Evolutionary conservation across 225 moss, liverwort and hornwort species (phyloP).

Genomic region (Anthoceros angustus): DNA sequence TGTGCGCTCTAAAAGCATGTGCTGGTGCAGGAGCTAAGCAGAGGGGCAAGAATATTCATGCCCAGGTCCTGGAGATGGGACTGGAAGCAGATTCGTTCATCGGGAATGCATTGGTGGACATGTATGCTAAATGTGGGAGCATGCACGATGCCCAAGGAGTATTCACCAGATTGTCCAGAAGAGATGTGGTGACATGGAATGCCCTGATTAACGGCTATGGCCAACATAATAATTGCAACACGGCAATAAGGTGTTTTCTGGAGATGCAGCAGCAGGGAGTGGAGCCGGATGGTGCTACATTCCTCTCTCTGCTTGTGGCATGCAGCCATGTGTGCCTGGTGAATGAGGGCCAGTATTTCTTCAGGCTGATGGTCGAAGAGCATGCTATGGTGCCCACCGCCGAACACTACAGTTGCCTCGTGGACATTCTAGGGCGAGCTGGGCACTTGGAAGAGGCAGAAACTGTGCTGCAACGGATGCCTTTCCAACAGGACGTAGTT

Average conservation of each 20-base stretch:
- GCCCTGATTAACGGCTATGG: background rate
- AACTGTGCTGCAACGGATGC: background rate
- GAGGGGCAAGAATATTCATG: background rate
- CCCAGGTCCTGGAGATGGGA: background rate
- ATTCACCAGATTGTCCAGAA: background rate
- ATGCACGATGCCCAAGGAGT: background rate
- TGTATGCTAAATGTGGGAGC: background rate
- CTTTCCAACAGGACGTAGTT: background rate
- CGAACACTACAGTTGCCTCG: background rate
- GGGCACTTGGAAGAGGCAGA: background rate
- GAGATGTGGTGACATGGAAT: background rate
- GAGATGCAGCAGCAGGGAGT: background rate
- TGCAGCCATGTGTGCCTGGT: slow-evolving; percentile 1
- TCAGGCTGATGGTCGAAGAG: background rate
- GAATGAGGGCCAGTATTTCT: background rate
- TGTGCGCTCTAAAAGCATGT: too few relatives aligned
- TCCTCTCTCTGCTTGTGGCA: background rate
- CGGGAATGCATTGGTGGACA: background rate
- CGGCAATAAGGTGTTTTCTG: background rate
- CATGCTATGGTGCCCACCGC: background rate
- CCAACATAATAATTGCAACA: background rate
- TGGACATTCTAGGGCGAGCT: background rate
- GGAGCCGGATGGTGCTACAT: background rate
- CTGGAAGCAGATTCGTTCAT: background rate
- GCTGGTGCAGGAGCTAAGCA: background rate